A percentile compares a stretch with the other conserved stretches of the same genome.
These are phyloP conservation scores for Fusarium sp. DNA, from an alignment of 2,329 filamentous ascomycete species.

Conservation along the genomic window DNA sequence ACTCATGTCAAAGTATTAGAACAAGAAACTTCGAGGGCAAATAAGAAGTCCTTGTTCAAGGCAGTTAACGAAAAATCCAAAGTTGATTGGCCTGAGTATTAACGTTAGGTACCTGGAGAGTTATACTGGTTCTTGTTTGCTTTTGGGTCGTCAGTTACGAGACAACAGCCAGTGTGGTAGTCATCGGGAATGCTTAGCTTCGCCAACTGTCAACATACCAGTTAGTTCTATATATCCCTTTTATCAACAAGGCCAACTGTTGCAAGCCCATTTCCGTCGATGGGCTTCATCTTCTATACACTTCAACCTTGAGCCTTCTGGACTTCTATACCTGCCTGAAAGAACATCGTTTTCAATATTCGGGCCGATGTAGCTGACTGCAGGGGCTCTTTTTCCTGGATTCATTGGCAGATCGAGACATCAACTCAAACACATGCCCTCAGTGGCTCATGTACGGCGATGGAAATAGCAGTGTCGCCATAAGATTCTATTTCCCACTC, in stretches of 20 bases:
- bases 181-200: not conserved
- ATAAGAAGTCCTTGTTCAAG: not conserved
- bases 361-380: not conserved
- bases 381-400: too few species aligned
- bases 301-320: not conserved
- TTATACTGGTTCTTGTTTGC: not conserved
- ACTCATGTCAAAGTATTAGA: not conserved
- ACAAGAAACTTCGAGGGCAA: not conserved
- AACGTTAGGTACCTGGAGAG: not conserved
- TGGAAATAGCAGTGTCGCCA: too few species aligned
- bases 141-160: not conserved
- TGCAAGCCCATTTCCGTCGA: not conserved
- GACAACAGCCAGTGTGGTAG: not conserved
- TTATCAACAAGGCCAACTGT: not conserved
- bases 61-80: not conserved
- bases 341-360: not conserved
- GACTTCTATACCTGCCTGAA: not conserved
- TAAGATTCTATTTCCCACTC: too few species aligned
- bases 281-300: not conserved
- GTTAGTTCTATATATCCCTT: not conserved
- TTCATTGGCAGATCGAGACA: not conserved
- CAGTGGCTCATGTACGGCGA: not conserved
- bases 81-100: not conserved
- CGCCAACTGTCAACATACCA: not conserved
- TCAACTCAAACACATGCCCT: not conserved